Evolutionary conservation across 805 yeast genomes (phyloP), one percentile per base, ranked within the genome.

Genomic region (Citeromyces matritensis): DNA sequence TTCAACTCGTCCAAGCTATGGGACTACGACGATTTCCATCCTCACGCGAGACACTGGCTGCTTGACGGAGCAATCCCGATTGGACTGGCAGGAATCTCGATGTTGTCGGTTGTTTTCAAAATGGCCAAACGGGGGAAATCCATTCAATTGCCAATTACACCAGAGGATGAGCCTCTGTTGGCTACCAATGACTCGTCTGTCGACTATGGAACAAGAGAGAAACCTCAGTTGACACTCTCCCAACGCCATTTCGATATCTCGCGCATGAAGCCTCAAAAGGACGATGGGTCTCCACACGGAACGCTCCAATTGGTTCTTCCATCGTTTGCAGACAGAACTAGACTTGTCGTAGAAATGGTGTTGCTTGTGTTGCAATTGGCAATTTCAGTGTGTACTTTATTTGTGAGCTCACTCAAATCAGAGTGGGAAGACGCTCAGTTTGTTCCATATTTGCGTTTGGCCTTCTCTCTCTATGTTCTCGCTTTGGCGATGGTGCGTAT

Each of bases 241-340:
- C 68, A 68, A 23, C 66, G 65, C 29, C 91, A 79, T 48, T 80
- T 79, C 40, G 80, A 80, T 40, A 60, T 79, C 23, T 58, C 66
- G 12, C 62, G 65, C 13, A 47, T 79, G 24, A 55, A 64, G 9
- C 66, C 73, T 11, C 53, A 65, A 2, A 65, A 66, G 36, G 60
- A 63, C 7, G 75, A 74, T 48, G 85, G 84, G 5, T 61, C 65
- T 8, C 69, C 75, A 6, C 73, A 72, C 37, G 83, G 84, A 3
- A 47, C 51, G 6, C 45, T 58, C n/a, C 52, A 58, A 36, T 45
- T 61, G 13, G 59, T 74, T 2, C 58, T 51, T 33, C 69, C 81
- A 47, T 55, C 60, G 17, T 42, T 53, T 6, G 38, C 38, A n/a
- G 88, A 79, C 39, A 63, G 73, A 38, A 37, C 65, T 19, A 63